These are phyloP conservation scores for Ophiostoma piceae DNA, from an alignment of 2,329 filamentous ascomycete genomes.

Conservation along the genomic window DNA sequence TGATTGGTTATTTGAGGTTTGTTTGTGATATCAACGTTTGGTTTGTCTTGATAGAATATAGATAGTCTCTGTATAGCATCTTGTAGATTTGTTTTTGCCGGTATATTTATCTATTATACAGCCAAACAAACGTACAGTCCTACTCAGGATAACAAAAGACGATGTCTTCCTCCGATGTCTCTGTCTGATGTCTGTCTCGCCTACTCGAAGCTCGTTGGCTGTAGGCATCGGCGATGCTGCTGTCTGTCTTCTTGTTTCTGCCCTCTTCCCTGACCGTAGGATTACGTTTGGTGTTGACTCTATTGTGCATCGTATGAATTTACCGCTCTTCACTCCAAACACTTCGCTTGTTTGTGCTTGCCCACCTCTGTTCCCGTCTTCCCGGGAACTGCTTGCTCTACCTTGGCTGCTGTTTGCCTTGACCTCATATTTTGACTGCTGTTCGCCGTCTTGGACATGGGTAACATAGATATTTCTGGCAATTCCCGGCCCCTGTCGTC, in stretches of 20 bases:
- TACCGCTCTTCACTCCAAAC: not conserved
- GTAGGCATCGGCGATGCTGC: not conserved
- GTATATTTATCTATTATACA: not conserved
- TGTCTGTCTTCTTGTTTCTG: not conserved
- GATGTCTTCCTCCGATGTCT: not conserved
- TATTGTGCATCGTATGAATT: not conserved
- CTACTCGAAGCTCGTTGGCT: not conserved
- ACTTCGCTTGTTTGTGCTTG: conserved; percentile 1
- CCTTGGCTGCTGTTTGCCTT: not conserved
- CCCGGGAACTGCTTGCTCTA: not conserved
- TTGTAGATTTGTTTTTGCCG: not conserved
- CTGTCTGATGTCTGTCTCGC: not conserved
- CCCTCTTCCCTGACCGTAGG: not conserved
- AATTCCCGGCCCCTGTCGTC: not conserved
- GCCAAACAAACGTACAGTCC: not conserved
- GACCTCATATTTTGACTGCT: not conserved
- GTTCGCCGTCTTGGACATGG: not conserved
- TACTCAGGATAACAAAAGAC: not conserved
- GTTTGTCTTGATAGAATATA: not conserved
- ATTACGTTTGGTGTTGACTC: not conserved
- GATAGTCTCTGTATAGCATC: not conserved
- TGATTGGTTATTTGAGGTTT: not conserved
- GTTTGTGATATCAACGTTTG: not conserved
- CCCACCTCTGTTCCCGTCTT: not conserved
- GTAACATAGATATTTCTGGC: not conserved